Percentiles rank a stretch among this genome's conserved stretches.
These are phyloP conservation scores for Stereum hirsutum DNA, from an alignment of 1,284 basidiomycete species.

Conservation along the genomic window DNA sequence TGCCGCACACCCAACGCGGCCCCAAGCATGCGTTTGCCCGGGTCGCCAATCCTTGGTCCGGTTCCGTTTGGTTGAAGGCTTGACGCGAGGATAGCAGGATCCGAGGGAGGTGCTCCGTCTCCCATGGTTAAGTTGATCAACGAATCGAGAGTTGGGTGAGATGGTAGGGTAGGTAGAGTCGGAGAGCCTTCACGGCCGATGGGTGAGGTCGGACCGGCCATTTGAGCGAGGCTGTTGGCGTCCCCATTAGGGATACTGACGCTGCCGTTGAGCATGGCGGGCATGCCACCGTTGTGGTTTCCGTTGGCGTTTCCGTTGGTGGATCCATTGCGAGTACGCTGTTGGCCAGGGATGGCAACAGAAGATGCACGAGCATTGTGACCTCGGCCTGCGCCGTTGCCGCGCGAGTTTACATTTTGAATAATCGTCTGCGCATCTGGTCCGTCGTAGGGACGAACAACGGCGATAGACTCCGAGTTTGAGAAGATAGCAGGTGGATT, in stretches of 20 bases:
- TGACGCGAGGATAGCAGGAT: conserved; percentile 58
- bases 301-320: conserved; percentile 27
- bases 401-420: conserved; percentile 73
- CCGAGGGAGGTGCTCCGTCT: conserved; percentile 42
- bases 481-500: conserved; percentile 71
- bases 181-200: conserved; percentile 57
- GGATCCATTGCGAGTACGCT: conserved; percentile 32
- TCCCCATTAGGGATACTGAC: background rate
- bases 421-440: conserved; percentile 90
- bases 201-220: conserved; percentile 20
- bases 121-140: conserved; percentile 67
- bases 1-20: conserved; percentile 74
- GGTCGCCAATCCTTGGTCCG: conserved; percentile 63
- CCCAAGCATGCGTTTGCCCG: conserved; percentile 78
- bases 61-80: conserved; percentile 25
- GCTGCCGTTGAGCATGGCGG: too few species aligned
- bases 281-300: conserved; percentile 22
- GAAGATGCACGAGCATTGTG: conserved; percentile 64
- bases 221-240: conserved; percentile 14
- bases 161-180: conserved; percentile 69
- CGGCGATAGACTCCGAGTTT: conserved; percentile 37
- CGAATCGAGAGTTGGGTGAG: conserved; percentile 73
- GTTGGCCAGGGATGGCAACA: conserved; percentile 49
- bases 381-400: conserved; percentile 39
- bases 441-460: conserved; percentile 87